Base-by-base conservation (phyloP, 2,329 filamentous ascomycete species). In the Metarhizium robertsii region DNA sequence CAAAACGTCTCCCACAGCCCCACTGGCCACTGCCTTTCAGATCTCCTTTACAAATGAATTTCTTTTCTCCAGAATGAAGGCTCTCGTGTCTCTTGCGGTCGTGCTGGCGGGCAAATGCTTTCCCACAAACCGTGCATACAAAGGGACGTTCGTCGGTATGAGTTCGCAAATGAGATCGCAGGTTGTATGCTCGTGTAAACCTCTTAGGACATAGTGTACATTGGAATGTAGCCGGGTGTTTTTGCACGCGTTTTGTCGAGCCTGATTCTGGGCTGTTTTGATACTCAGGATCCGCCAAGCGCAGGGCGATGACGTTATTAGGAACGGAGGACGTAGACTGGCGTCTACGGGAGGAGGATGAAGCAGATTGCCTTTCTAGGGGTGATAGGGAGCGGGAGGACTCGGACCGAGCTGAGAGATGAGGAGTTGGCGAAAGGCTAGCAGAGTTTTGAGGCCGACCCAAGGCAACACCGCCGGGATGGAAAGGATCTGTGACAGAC, bases 111-210 rank as follows among this genome's bases (percentile, higher is more conserved):
- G 94, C 94, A 73, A 99, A 99, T 0, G 94, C 94, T 71, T 99
- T 99, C 53, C 90, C 90, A 63, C 94, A 99, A 8, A 97, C 90
- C 0, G 90, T 96, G 67, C 94, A 99, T 2, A 97, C 92, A 66
- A 97, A 99, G 0, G 94, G 94, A 50, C 94, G 83, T 75, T 99
- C 94, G 65, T 99, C 94, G 0, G 94, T 99, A 67, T 99, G 94
- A 0, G 94, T 99, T 50, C 94, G 88, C 57, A 97, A 73, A 73
- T 99, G 94, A 47, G 92, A 97, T 14, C 94, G 88, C 54, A 99
- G 75, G 66, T 99, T 99, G 73, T 99, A 99, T 0, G 94, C 94
- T 56, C 94, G 83, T 0, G 94, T 99, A 67, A 99, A 99, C 16
- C 90, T 85, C 71, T 99, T 99, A 0, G 94, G 92, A 64, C 94